Evolutionary conservation across 768 basidiomycete genomes (phyloP), one percentile per base, ranked within the genome.

Genomic region (Sistotremastrum niveocremeum): DNA sequence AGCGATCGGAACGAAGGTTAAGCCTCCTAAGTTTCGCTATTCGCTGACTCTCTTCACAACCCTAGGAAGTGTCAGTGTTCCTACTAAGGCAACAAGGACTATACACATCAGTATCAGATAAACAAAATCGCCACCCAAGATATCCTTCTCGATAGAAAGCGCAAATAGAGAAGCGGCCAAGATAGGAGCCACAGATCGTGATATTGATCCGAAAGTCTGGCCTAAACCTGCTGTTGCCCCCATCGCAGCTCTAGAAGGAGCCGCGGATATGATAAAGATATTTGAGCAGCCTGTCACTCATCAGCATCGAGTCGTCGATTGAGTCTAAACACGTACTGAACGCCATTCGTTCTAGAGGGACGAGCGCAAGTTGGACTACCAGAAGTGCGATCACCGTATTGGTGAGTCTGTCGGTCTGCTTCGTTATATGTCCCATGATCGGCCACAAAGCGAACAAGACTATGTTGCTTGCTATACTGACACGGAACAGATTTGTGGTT

Each of bases 131-230:
- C 76, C 76, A 2, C 71, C 70, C 1, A 65, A 54, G 39, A 74
- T 59, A 37, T 69, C 61, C 36, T 55, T 56, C 47, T 75, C 60
- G 5, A 77, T 73, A 0, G 81, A 81, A 35, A 84, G 55, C 30
- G 79, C 71, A 51, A 76, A 80, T 9, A 80, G 57, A 1, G 78
- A 77, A 2, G 74, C 70, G 4, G 77, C 68, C 12, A 70, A 51
- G 10, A 73, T 65, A 0, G 78, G 79, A 2, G 73, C 74, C 6
- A 79, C 53, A 1, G 74, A 63, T 33, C 77, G 66, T 52, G 70
- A 62, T 4, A 66, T 58, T 1, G 71, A 73, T 3, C 65, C 64
- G 6, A 69, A 56, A 55, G 74, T 72, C 56, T 81, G 77, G 4
- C 67, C 75, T 34, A 78, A 49, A 2, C 77, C 75, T 48, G 76